Base-by-base conservation (phyloP, 1,284 basidiomycete species). In the Rhodofomes roseus region DNA sequence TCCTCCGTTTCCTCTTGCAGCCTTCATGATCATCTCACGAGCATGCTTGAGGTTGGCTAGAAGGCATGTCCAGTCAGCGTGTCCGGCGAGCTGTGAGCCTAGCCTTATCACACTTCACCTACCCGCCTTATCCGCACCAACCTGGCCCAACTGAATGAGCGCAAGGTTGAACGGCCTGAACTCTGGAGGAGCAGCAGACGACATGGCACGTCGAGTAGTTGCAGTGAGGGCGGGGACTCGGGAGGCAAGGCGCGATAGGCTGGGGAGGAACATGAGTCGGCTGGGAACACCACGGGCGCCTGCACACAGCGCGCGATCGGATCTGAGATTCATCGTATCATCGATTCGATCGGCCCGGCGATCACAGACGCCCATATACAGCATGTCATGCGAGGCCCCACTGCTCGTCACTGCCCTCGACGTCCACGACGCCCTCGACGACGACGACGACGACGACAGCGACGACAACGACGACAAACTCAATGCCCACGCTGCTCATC, bases 81-180 rank as follows among this genome's bases (percentile, higher is more conserved):
- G 5, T 37, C 22, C 7, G 39, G 5, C 14, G 44, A n/a, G n/a
- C n/a, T 9, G 25, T 25, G 46, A 7, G 40, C 22, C 43, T 34
- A 27, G 9, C 20, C 43, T 9, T 25, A 11, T 48, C 44, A 11
- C 37, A n/a, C 0, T n/a, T 18, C 5, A 43, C 68, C 23, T 18
- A 71, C 71, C 68, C 54, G 79, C 64, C 76, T 97, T 97, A 76
- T 87, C 83, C 0, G 81, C 66, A 22, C 83, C 80, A 25, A 92
- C 77, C 57, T 80, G 80, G 20, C 91, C 92, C 11, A 98, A 83
- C 73, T 98, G 95, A 58, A 96, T 84, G 55, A 97, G 80, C 0
- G 94, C 92, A 58, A 98, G 81, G 27, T 81, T 89, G 75, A 97
- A 96, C 3, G 86, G 81, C 66, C 84, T 87, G 72, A 92, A 79